These are phyloP conservation scores for Penicillium sp. DNA, from an alignment of 2,329 filamentous ascomycete genomes.

Conservation along the genomic window DNA sequence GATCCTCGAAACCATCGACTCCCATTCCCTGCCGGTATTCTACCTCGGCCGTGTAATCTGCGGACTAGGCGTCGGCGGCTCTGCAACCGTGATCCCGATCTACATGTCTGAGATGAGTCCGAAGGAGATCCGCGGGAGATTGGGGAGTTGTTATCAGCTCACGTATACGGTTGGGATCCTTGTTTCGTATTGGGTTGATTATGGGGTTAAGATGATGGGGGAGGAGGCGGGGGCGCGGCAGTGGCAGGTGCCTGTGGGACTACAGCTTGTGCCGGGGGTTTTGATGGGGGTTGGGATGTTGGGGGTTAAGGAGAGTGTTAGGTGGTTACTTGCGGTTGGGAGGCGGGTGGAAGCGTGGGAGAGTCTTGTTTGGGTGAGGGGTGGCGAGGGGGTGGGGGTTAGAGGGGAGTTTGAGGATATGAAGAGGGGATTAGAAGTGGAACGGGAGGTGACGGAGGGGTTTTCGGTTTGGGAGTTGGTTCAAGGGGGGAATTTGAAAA, in stretches of 20 bases:
- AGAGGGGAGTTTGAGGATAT: conserved; percentile 53
- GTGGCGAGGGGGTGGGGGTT: conserved; percentile 37
- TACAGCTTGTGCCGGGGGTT: conserved; percentile 50
- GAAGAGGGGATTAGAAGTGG: conserved; percentile 31
- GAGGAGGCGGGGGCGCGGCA: conserved; percentile 36
- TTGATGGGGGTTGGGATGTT: conserved; percentile 51
- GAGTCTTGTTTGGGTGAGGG: conserved; percentile 52
- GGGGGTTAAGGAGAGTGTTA: conserved; percentile 43
- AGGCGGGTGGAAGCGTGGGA: conserved; percentile 45
- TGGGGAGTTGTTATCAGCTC: too few species aligned
- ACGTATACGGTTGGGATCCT: too few species aligned
- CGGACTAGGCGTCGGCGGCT: too few species aligned
- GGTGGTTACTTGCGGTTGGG: conserved; percentile 51
- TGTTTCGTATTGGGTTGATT: conserved; percentile 34
- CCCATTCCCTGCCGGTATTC: too few species aligned
- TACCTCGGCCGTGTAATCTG: too few species aligned
- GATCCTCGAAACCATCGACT: too few species aligned
- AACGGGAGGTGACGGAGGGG: not conserved
- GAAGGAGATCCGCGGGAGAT: too few species aligned
- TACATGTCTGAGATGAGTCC: too few species aligned
- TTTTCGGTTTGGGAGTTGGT: too few species aligned
- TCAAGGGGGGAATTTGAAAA: too few species aligned
- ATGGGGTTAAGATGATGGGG: conserved; percentile 36
- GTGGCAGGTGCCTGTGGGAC: conserved; percentile 57
- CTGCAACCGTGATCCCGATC: too few species aligned